Conservation (phyloP, 1,284 basidiomycete genomes). For the Ceratobasidium sp. region DNA sequence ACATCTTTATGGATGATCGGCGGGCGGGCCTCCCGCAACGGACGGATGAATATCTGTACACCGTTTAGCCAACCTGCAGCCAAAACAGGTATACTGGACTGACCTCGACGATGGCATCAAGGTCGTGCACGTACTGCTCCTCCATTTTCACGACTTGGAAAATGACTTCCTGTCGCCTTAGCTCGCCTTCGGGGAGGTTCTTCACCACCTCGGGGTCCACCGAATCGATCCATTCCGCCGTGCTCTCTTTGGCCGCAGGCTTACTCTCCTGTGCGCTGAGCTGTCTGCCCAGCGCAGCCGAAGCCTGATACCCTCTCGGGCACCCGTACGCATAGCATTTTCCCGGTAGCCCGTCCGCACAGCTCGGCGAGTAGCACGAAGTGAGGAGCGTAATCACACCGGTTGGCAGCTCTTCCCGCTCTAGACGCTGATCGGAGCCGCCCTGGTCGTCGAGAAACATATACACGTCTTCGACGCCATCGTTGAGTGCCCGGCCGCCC, state of each 20-base stretch:
- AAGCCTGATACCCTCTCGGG: conserved; percentile 66
- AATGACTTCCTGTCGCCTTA: conserved; percentile 89
- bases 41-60: conserved; percentile 77
- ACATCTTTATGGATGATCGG: conserved; percentile 75
- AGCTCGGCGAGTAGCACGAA: conserved; percentile 85
- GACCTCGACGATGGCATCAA: conserved; percentile 70
- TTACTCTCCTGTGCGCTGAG: conserved; percentile 31
- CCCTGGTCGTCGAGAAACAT: conserved; percentile 90
- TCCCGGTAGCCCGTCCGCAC: conserved; percentile 66
- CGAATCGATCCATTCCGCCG: conserved; percentile 78
- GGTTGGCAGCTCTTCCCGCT: conserved; percentile 84
- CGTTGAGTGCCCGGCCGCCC: conserved; percentile 84
- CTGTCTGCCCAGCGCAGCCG: conserved; percentile 24
- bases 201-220: conserved; percentile 74
- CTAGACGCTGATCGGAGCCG: conserved; percentile 55
- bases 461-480: conserved; percentile 94
- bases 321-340: conserved; percentile 79
- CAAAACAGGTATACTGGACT: conserved; percentile 17
- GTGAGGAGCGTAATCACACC: conserved; percentile 83
- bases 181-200: conserved; percentile 78
- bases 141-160: conserved; percentile 92
- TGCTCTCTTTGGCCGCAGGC: conserved; percentile 50
- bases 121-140: conserved; percentile 88
- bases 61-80: conserved; percentile 13
- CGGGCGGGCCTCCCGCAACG: conserved; percentile 75